Evolutionary conservation across 2,329 filamentous ascomycete genomes (phyloP), one percentile per base, ranked within the genome.

Genomic region (Penicillium sumatraense): DNA sequence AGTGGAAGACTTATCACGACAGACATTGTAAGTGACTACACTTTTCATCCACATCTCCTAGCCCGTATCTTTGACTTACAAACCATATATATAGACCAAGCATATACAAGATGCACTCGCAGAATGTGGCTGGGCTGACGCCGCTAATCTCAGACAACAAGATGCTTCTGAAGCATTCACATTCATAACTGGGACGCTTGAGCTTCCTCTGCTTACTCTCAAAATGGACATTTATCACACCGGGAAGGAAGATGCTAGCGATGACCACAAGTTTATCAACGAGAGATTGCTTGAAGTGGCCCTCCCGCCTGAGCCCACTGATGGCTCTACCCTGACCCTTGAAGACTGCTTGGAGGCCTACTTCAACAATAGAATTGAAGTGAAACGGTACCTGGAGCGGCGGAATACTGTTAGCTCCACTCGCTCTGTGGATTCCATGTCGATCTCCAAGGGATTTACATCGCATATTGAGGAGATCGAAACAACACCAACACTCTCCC

Each of bases 221-320:
- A 96, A 96, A 70, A 93, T 97, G 79, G 93, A 98, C 69, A 86
- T 98, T 13, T 97, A 93, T 64, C 95, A 97, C 68, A 90, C 91
- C 21, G 95, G 93, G 13, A 91, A 90, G 68, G 89, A 90, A 66
- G 85, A 89, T 58, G 88, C 89, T 47, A 85, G 86, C 36, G 92
- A 96, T 62, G 95, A 99, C 67, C 93, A 98, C 78, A 96, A 96
- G 70, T 91, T 96, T 54, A 87, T 97, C 50, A 93, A 96, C 63
- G 95, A 99, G 75, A 83, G 95, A 50, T 77, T 97, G 20, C 80
- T 99, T 6, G 95, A 98, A 67, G 85, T 99, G 36, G 93, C 92
- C 0, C 90, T 99, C n/a, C 90, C 91, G 0, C 81, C 87, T 1
- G 87, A 90, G 47, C 82, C 86, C 5, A 68, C 75, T 6, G 85